Percentiles rank a stretch among this genome's conserved stretches.
These are phyloP conservation scores for Parafenestella ontariensis DNA, from an alignment of 2,329 filamentous ascomycete genomes.

Conservation along the genomic window DNA sequence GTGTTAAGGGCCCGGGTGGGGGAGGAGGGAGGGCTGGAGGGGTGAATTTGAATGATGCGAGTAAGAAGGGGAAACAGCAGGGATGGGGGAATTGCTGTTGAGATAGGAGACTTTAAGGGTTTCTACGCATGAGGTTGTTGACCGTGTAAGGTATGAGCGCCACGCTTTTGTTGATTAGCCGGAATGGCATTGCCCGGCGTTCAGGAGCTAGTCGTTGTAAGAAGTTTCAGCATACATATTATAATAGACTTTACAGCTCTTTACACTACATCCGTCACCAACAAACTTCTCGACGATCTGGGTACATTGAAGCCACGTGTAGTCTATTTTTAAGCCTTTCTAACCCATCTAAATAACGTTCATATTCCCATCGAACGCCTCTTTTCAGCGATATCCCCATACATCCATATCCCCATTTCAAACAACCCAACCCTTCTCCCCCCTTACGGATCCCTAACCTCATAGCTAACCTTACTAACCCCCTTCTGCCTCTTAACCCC, in stretches of 20 bases:
- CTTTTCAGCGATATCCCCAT: no score
- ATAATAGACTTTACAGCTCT: neutral
- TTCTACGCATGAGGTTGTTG: neutral
- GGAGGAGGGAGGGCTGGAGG: conserved; percentile 50
- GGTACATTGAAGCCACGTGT: no score
- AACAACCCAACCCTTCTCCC: no score
- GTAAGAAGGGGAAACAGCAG: conserved; percentile 41
- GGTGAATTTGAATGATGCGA: conserved; percentile 53
- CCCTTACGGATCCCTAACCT: conserved; percentile 31
- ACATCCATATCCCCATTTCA: no score
- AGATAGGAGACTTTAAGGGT: conserved; percentile 2
- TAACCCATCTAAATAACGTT: neutral
- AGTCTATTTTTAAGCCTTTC: no score
- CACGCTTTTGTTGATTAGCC: neutral
- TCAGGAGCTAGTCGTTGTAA: neutral
- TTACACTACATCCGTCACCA: neutral
- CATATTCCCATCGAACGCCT: no score
- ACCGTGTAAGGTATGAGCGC: neutral
- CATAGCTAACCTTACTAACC: conserved; percentile 63
- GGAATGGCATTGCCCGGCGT: neutral
- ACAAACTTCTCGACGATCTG: no score
- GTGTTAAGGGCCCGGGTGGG: conserved; percentile 76
- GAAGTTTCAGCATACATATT: neutral
- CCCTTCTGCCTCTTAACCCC: conserved; percentile 73
- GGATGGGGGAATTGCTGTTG: conserved; percentile 46